Percentiles rank a stretch among this genome's conserved stretches.
These are phyloP conservation scores for Hypsizygus marmoreus DNA, from an alignment of 768 basidiomycete genomes.

Conservation along the genomic window DNA sequence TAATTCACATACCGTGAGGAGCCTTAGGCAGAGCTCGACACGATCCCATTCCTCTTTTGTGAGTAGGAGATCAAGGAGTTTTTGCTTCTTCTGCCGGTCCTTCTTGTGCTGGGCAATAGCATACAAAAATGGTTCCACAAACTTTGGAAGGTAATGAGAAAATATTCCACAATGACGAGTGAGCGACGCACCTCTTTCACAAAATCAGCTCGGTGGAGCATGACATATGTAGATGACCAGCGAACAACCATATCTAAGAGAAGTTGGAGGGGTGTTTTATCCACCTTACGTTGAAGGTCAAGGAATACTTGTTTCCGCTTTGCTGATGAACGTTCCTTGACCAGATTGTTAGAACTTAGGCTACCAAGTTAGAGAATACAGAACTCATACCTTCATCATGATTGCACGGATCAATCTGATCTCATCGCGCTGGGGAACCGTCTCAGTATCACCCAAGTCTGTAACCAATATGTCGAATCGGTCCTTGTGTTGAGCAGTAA, in stretches of 20 bases:
- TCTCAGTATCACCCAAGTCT: no score
- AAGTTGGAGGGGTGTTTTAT: slow-evolving; percentile 14
- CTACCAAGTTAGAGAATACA: no score
- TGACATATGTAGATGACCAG: slow-evolving; percentile 35
- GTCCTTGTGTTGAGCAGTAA: slow-evolving; percentile 12
- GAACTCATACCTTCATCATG: no score
- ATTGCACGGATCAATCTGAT: no score
- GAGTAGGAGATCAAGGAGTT: neutral
- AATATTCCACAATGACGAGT: no score
- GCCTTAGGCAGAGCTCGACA: neutral
- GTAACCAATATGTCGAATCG: no score
- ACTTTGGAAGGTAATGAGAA: no score
- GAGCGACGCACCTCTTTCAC: no score
- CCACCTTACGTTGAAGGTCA: slow-evolving; percentile 14
- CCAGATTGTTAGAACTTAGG: no score
- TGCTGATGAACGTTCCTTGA: slow-evolving; percentile 27
- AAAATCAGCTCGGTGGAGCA: slow-evolving; percentile 27
- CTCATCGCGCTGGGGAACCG: no score
- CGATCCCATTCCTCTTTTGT: neutral
- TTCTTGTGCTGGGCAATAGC: neutral
- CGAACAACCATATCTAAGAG: slow-evolving; percentile 31
- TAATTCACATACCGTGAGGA: neutral
- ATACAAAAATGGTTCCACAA: neutral
- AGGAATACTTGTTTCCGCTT: slow-evolving; percentile 23
- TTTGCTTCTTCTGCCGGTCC: neutral